Evolutionary conservation across 2,329 filamentous ascomycete genomes (phyloP).

Genomic region (Aureobasidium sp.): DNA sequence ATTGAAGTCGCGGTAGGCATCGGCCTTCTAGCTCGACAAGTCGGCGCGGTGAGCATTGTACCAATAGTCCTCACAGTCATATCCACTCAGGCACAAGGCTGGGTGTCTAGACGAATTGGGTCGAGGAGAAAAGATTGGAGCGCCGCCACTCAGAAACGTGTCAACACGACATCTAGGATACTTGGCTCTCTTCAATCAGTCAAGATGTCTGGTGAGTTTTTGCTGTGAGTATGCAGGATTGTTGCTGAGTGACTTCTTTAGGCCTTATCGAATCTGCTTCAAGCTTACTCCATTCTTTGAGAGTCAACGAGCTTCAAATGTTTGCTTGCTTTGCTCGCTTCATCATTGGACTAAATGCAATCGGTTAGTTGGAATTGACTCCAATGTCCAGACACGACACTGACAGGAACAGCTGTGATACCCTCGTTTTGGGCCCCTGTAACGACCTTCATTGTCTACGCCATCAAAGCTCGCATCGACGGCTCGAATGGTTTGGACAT

Average conservation of each 20-base stretch:
- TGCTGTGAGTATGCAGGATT: background rate
- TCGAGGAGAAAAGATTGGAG: background rate
- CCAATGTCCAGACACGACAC: too few relatives aligned
- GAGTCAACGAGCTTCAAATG: background rate
- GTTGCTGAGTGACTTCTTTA: background rate
- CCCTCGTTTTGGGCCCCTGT: background rate
- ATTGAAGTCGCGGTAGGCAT: background rate
- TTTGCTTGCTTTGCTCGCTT: background rate
- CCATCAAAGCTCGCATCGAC: background rate
- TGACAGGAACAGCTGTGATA: background rate
- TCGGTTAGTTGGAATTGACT: background rate
- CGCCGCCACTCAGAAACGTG: background rate
- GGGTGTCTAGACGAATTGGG: background rate
- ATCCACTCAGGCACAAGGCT: background rate
- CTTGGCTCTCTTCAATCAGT: background rate
- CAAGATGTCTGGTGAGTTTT: background rate
- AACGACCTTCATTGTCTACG: background rate
- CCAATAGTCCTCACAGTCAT: background rate
- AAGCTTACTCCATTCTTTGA: background rate
- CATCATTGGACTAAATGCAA: background rate
- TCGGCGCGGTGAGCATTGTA: background rate
- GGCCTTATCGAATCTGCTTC: background rate
- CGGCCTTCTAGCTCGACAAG: background rate
- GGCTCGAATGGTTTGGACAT: background rate
- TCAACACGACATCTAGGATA: background rate